phyloP scores from a whole-genome alignment of 192 early-diverging fungal genomes.

The Neocallimastix lanati region DNA sequence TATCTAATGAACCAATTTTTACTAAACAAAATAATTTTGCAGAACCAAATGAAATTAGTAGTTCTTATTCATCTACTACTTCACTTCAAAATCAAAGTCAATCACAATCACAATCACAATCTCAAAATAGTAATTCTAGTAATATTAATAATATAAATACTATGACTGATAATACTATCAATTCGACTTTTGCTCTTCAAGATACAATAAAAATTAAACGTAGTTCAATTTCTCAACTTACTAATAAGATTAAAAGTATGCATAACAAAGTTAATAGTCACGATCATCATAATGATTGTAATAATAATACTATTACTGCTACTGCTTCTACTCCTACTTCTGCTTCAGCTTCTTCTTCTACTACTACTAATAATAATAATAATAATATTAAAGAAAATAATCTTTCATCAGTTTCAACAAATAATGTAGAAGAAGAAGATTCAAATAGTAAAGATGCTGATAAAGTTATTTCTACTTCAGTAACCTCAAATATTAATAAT shows the following conservation, averaged over 20 bases:
- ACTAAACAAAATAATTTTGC: not conserved
- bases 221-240: not conserved
- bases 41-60: not conserved
- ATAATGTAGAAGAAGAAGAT: not conserved
- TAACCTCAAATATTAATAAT: not conserved
- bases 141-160: not conserved
- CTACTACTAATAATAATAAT: too few relatives aligned
- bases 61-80: not conserved
- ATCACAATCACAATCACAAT: too few relatives aligned
- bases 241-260: not conserved
- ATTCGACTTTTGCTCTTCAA: not conserved
- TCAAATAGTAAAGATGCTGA: not conserved
- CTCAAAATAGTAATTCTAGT: too few relatives aligned
- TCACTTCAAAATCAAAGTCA: not conserved
- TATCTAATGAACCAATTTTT: not conserved
- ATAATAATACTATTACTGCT: too few relatives aligned
- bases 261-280: too few relatives aligned
- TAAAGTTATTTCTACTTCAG: not conserved
- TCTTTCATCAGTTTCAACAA: too few relatives aligned
- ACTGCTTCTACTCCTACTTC: too few relatives aligned
- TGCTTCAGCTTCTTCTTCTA: too few relatives aligned
- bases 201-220: not conserved
- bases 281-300: too few relatives aligned
- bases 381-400: too few relatives aligned
- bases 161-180: not conserved